Evolutionary conservation across 2,329 filamentous ascomycete species (phyloP).

Genomic region (Penicillium concentricum): DNA sequence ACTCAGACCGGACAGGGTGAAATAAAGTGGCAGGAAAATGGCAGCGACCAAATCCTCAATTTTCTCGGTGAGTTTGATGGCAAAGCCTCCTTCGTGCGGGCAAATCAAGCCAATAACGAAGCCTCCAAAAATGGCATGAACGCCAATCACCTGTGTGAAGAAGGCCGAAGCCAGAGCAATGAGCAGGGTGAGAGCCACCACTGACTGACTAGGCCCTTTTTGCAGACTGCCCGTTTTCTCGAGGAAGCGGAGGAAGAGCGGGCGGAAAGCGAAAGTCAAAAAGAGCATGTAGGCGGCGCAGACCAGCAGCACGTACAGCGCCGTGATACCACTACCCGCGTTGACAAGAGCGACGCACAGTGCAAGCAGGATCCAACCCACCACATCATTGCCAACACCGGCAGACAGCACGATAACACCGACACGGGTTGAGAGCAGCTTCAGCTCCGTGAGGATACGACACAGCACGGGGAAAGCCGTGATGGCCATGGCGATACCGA

Average conservation of each 20-base stretch:
- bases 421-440: constrained; percentile 77
- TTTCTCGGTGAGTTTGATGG: constrained; percentile 89
- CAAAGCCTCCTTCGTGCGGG: constrained; percentile 84
- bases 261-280: constrained; percentile 69
- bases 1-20: constrained; percentile 84
- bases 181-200: constrained; percentile 79
- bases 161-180: constrained; percentile 77
- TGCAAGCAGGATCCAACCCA: constrained; percentile 87
- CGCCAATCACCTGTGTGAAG: constrained; percentile 86
- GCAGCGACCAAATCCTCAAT: constrained; percentile 86
- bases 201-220: constrained; percentile 81
- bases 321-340: constrained; percentile 75
- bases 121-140: constrained; percentile 91
- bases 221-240: constrained; percentile 73
- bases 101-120: constrained; percentile 89
- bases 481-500: constrained; percentile 90
- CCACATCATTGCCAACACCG: constrained; percentile 88
- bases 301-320: constrained; percentile 79
- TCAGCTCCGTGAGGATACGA: constrained; percentile 87
- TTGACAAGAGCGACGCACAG: constrained; percentile 93
- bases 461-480: constrained; percentile 89
- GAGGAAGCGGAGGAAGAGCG: constrained; percentile 71
- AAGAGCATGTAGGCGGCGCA: constrained; percentile 74
- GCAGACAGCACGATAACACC: constrained; percentile 87
- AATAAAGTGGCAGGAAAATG: constrained; percentile 86